Percentiles rank a stretch among this genome's conserved stretches.
These are phyloP conservation scores for Russula emetica DNA, from an alignment of 768 basidiomycete species.

Conservation along the genomic window DNA sequence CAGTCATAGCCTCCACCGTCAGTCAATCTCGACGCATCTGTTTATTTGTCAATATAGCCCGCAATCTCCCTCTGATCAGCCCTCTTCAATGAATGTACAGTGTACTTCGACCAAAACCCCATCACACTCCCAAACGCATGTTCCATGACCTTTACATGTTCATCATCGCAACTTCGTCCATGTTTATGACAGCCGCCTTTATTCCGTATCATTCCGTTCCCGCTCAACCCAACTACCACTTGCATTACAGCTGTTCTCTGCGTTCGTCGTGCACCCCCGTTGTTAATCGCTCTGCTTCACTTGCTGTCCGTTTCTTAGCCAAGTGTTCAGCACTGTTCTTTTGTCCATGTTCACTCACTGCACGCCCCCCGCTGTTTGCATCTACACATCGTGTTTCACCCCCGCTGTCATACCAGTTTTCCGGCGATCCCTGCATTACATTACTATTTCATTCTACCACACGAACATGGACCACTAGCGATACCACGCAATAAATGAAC, in stretches of 20 bases:
- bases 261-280: slow-evolving; percentile 10
- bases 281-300: slow-evolving; percentile 19
- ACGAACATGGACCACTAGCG: slow-evolving; percentile 17
- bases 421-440: slow-evolving; percentile 22
- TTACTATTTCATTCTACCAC: slow-evolving; percentile 15
- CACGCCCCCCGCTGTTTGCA: slow-evolving; percentile 17
- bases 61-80: slow-evolving; percentile 17
- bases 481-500: slow-evolving; percentile 36
- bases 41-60: slow-evolving; percentile 26
- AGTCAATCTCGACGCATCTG: slow-evolving; percentile 19
- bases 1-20: slow-evolving; percentile 25
- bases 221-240: neutral
- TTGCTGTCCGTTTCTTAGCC: slow-evolving; percentile 15
- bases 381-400: neutral
- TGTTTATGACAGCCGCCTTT: slow-evolving; percentile 18
- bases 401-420: slow-evolving; percentile 13
- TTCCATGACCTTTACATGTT: slow-evolving; percentile 19
- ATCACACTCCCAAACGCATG: slow-evolving; percentile 17
- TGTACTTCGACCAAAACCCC: slow-evolving; percentile 4
- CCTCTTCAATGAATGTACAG: slow-evolving; percentile 22
- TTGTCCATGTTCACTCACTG: slow-evolving; percentile 6
- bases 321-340: slow-evolving; percentile 18
- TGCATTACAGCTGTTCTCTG: slow-evolving; percentile 15
- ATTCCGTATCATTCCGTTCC: neutral
- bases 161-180: slow-evolving; percentile 15